Base-by-base conservation (phyloP, 2,329 filamentous ascomycete genomes). In the Colletotrichum melonis region DNA sequence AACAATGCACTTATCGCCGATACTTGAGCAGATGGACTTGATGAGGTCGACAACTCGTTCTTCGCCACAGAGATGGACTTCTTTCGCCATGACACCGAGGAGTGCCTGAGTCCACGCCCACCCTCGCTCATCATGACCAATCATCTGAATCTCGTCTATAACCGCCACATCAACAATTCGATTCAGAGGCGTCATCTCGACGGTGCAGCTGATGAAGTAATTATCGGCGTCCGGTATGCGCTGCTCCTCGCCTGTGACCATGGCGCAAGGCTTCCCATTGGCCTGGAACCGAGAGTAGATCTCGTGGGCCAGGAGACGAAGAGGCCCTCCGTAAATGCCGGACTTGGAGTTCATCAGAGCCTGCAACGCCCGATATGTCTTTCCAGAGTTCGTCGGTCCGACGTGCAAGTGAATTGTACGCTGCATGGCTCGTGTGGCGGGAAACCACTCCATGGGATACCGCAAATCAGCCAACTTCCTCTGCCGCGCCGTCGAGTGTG, bases 101-200 rank as follows among this genome's bases (percentile, higher is more conserved):
- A 98, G 87, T 2, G 97, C 97, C 78, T 95, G 91, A 1, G 95
- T 98, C 97, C 97, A 99, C 2, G 95, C 95, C 92, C 93, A 97
- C 1, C 97, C 97, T 77, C 97, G 92, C 0, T 94, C 90, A 0
- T 81, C 75, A 78, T 95, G 92, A 19, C 91, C 92, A 76, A 99
- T 94, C 97, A 99, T 98, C 83, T 99, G 97, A 70, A 99, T 98
- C 84, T 99, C 97, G 80, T 99, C 97, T 75, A 99, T 96, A 76
- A 99, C 96, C 1, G 95, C 96, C 46, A 99, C 95, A 55, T 98
- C 96, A 35, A 94, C 91, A 2, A 81, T 80, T 4, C 83, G 76
- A 77, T 84, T 88, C n/a, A 87, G 79, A 1, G 89, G 89, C 8
- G 88, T 83, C 89, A 99, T 99, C 82, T 99, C 97, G 3, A 99